phyloP scores from a whole-genome alignment of 176 grass and related monocot species.

The Paspalum vaginatum region DNA sequence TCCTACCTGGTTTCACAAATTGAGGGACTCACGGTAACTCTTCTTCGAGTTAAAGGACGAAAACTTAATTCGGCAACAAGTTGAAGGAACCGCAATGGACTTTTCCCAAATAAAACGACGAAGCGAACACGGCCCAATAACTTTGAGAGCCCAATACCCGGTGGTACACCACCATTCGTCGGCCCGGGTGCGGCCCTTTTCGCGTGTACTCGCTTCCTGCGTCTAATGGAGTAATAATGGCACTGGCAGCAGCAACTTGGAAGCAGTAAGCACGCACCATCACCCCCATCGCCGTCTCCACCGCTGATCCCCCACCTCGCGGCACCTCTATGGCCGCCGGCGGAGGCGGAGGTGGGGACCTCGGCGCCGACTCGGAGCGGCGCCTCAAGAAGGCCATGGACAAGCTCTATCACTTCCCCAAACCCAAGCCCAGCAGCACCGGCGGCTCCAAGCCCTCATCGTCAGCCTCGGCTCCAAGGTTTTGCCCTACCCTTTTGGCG shows the following conservation, averaged over 20 bases:
- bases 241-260: constrained; percentile 21
- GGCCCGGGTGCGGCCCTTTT: not conserved
- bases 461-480: constrained; percentile 52
- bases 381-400: constrained; percentile 92
- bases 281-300: constrained; percentile 39
- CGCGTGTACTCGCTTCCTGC: not conserved
- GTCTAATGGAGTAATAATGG: too few species aligned
- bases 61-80: too few species aligned
- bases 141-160: not conserved
- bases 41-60: too few species aligned
- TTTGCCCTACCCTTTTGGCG: constrained; percentile 37
- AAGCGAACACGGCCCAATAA: not conserved
- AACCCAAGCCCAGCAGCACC: constrained; percentile 46
- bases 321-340: constrained; percentile 42
- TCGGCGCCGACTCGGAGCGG: constrained; percentile 69
- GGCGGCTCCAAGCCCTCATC: constrained; percentile 48
- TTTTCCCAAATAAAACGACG: not conserved
- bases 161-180: not conserved
- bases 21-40: too few species aligned
- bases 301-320: constrained; percentile 28
- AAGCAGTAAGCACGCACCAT: constrained; percentile 18
- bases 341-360: constrained; percentile 46
- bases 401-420: constrained; percentile 90
- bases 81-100: too few species aligned
- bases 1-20: too few species aligned